Base-by-base conservation (phyloP, 139 green algal genomes). In the Chlamydomonas asymmetrica region DNA sequence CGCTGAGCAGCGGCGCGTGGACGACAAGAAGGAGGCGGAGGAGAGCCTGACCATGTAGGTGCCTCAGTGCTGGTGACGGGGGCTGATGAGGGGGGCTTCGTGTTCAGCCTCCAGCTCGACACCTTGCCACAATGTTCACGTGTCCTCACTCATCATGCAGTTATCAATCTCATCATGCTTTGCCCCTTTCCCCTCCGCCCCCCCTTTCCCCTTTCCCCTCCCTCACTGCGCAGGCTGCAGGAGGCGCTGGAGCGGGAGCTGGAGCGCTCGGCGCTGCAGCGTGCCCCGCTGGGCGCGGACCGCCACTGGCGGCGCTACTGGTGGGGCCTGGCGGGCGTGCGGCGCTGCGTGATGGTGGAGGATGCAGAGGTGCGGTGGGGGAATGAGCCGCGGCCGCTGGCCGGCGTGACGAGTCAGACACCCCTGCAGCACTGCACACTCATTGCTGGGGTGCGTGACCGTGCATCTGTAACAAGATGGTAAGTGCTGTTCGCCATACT, bases 261-360 rank as follows among this genome's bases (percentile, higher is more conserved):
- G 27, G 78, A 84, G 13, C 45, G 49, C 22, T 79, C 54, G 5
- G 22, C 71, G 3, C 75, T 90, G 16, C 79, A 88, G 20, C 85
- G 76, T 27, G 77, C 88, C 37, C 77, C 85, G 1, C 72, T 94
- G 41, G 90, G 90, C 37, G 39, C 49, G 22, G 90, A 94, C 87
- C 79, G 90, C 32, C 62, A 89, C 80, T 67, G 79, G 71, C 82
- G 87, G 32, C 70, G 77, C 66, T 94, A 94, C 76, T 94, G 89
- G 85, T 83, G 77, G 77, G 77, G 71, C 1, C 50, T 83, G 77
- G 77, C 54, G 23, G 84, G 76, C 78, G 38, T 64, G 31, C 64
- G 68, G 78, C 69, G 48, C 9, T 52, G 43, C 22, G 23, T 84
- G 68, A 73, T 84, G 75, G 72, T 66, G 68, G 77, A 83, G 77